Evolutionary conservation across 2,329 filamentous ascomycete species (phyloP), one percentile per base, ranked within the genome.

Genomic region (Sporothrix variecibatus): DNA sequence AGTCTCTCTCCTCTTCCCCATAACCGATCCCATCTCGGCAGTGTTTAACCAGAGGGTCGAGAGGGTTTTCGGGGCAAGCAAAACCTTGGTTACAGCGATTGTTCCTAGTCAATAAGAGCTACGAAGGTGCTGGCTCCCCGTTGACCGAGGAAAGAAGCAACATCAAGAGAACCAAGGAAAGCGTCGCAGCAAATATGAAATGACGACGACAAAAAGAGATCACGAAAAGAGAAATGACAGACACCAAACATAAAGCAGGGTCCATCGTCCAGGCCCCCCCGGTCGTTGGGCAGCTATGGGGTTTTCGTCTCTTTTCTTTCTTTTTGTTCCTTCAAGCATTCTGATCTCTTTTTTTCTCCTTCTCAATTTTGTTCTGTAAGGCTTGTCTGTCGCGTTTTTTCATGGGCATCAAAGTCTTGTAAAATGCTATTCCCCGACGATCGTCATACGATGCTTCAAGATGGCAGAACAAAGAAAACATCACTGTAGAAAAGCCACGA

Each of bases 201-300:
- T 58, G 68, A 56, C 49, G 38, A 46, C 43, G 17, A 38, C 53
- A 4, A 23, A 56, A 70, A n/a, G 23, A 53, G 26, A 65, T 65
- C 60, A 40, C 31, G 20, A n/a, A 23, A 34, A 34, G 23, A 65
- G n/a, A 26, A 65, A 26, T 40, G 38, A 43, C 17, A 69, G 26
- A 26, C 8, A n/a, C 20, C 38, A 58, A 17, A 23, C n/a, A n/a
- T n/a, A 56, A 51, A 34, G 31, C 49, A 56, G 49, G 68, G 68
- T 43, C 51, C 68, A 46, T 67, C 26, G 23, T 31, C 64, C 28
- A 26, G 49, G 68, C 51, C 1, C 34, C 49, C 51, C 51, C 28
- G 51, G 31, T 26, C 34, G n/a, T 71, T 56, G 51, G 51, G 68
- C 68, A 71, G 51, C 51, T 15, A 71, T 60, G 69, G 26, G 28